These are phyloP conservation scores for Eucalyptus polyanthemos DNA, from an alignment of 345 rosid genomes.

Conservation along the genomic window DNA sequence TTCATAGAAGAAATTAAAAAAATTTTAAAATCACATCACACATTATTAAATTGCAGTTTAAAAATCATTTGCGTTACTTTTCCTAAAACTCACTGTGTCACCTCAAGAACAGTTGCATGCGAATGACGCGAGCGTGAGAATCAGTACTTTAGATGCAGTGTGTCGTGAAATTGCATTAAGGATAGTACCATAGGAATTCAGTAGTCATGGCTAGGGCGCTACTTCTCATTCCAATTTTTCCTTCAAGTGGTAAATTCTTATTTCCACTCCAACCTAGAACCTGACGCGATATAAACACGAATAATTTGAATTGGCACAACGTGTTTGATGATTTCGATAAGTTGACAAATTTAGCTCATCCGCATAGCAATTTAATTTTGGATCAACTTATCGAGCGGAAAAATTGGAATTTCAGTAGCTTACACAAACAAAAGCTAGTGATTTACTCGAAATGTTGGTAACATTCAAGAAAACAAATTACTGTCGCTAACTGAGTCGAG, in stretches of 20 bases:
- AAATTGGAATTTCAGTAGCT: not conserved
- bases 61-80: too few relatives aligned
- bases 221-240: not conserved
- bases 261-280: not conserved
- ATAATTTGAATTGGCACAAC: not conserved
- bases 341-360: not conserved
- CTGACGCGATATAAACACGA: not conserved
- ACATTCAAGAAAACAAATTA: not conserved
- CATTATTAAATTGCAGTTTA: too few relatives aligned
- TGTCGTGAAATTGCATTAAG: not conserved
- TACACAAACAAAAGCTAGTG: not conserved
- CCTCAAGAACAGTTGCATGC: not conserved
- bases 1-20: too few relatives aligned
- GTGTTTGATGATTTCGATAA: not conserved
- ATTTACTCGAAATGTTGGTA: not conserved
- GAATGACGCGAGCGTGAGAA: not conserved
- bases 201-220: not conserved
- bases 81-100: not conserved
- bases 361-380: not conserved
- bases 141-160: not conserved
- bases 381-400: not conserved
- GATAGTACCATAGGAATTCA: not conserved
- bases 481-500: not conserved
- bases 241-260: not conserved
- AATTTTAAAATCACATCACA: fast-evolving